Base-by-base conservation (phyloP, 768 basidiomycete species). In the Mycena leptocephala region DNA sequence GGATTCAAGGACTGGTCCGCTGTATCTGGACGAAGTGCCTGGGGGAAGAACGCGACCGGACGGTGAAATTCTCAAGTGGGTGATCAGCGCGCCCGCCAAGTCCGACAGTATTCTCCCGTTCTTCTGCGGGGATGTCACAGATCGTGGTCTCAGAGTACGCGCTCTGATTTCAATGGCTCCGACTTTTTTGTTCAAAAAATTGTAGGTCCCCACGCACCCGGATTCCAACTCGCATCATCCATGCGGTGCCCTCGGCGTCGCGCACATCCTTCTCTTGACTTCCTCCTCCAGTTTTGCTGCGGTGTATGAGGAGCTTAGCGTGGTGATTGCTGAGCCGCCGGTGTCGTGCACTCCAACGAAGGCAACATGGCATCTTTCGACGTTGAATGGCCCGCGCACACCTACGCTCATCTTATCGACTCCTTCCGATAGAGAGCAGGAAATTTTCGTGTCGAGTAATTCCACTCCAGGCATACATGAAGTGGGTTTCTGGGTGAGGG, bases 51-150 rank as follows among this genome's bases (percentile, higher is more conserved):
- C 83, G 41, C 86, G 91, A 30, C 82, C 87, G 0, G 93, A 94
- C 71, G 93, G 93, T 2, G 83, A 86, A 39, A 83, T 87, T 16
- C 75, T 95, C 58, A 82, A 90, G 79, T 95, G 94, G 93, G 79
- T 92, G 48, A 89, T 94, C 46, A 89, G 86, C 3, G 82, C 85
- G 5, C 86, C 92, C 1, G 79, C 65, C 30, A 43, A 14, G 67
- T 30, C 67, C 11, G 78, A 83, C 14, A 88, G 89, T 2, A 78
- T 79, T 1, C 81, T 92, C 22, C 94, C 94, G 9, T 95, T 95
- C 80, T 95, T 93, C 82, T 95, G 95, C 78, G 93, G 93, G 16
- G 94, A 95, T 79, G 84, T 94, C 3, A 94, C 93, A 4, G 90
- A 93, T 3, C 85, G 94, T 62, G 76, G 83, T 3, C 87, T 88